Base-by-base conservation (phyloP, 1,284 basidiomycete species). In the Tilletia walkeri region DNA sequence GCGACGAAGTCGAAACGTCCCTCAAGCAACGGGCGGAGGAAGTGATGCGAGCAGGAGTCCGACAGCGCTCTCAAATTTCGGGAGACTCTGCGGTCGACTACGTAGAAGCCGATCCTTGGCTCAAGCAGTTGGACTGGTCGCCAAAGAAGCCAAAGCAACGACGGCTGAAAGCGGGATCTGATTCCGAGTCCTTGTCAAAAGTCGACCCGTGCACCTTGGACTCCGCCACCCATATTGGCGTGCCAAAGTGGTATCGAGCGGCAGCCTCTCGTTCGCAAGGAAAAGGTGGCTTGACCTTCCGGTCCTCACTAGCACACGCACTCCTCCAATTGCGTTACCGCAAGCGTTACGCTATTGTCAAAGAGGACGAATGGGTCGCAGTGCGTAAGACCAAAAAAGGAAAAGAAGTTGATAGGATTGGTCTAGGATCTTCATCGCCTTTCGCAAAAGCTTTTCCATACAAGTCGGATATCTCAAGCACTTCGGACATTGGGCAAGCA, bases 91-190 rank as follows among this genome's bases (percentile, higher is more conserved):
- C 70, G 12, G 68, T 73, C 70, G 66, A 67, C 78, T 20, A 81
- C 75, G 18, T 39, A 73, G 88, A 88, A 75, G 86, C 88, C 1
- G 92, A 95, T 83, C 88, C 90, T 1, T 99, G 95, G 95, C 85
- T 94, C 18, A 88, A 87, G 65, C 96, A 99, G 83, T 86, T 99
- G 67, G 95, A 99, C 83, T 99, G 95, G 95, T 90, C 91, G 1
- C 93, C 93, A 0, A 98, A 98, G 84, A 86, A 89, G 2, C 89
- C 90, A n/a, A 89, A 90, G 78, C 86, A 74, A 59, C 36, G 72
- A 41, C 73, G 75, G 70, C 49, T 61, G n/a, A 16, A 34, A 53
- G 47, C 34, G 36, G 65, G 3, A n/a, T 30, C 34, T 5, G 47
- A 54, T n/a, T 49, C 41, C 50, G 54, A n/a, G 41, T 14, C 6